phyloP scores from a whole-genome alignment of 1,284 basidiomycete species.

The Cryptococcus sp. region DNA sequence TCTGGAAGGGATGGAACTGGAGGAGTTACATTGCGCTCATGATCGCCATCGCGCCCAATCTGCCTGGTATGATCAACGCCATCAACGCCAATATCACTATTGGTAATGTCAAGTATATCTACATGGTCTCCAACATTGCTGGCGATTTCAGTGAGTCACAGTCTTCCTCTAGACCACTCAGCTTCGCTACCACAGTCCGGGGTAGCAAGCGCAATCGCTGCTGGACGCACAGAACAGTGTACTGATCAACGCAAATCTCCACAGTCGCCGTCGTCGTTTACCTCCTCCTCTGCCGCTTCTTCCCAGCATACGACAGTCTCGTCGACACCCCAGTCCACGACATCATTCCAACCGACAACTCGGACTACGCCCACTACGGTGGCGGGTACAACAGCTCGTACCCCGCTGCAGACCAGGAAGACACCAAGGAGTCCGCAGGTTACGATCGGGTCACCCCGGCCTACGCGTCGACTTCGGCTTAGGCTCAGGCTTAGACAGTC shows the following conservation, averaged over 20 bases:
- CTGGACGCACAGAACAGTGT: not conserved
- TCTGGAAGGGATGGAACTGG: constrained; percentile 65
- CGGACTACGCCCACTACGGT: constrained; percentile 4
- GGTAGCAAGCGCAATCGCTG: not conserved
- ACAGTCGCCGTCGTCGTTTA: constrained; percentile 70
- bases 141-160: constrained; percentile 27
- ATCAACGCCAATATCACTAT: constrained; percentile 57
- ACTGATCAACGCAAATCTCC: constrained; percentile 43
- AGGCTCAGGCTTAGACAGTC: not conserved
- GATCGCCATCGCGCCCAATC: constrained; percentile 74
- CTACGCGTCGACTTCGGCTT: not conserved
- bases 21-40: constrained; percentile 57
- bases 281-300: constrained; percentile 61
- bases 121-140: constrained; percentile 51
- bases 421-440: not conserved
- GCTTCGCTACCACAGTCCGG: too few relatives aligned
- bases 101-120: constrained; percentile 59
- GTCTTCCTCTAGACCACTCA: not conserved
- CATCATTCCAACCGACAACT: constrained; percentile 1
- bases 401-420: not conserved
- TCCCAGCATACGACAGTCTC: constrained; percentile 60
- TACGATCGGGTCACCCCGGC: constrained; percentile 2
- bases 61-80: constrained; percentile 59
- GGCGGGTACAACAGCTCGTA: not conserved
- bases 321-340: constrained; percentile 64